Evolutionary conservation across 2,329 filamentous ascomycete genomes (phyloP).

Genomic region (Stachybotrys chlorohalonatus): DNA sequence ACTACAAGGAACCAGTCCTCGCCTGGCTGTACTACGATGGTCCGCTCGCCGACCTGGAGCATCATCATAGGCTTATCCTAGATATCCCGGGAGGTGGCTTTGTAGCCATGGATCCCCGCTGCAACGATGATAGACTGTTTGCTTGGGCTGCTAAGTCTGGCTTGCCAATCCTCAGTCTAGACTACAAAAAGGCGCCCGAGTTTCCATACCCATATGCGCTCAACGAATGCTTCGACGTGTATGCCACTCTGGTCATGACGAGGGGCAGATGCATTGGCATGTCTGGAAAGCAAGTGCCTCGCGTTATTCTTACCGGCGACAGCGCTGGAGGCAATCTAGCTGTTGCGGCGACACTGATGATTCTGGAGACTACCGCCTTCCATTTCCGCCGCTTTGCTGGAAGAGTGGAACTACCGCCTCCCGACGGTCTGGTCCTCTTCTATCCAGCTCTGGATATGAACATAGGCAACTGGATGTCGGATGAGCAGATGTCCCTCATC

Average conservation of each 20-base stretch:
- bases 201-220: conserved; percentile 38
- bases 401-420: conserved; percentile 54
- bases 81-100: conserved; percentile 94
- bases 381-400: conserved; percentile 18
- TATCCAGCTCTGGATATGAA: conserved; percentile 95
- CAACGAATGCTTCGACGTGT: conserved; percentile 41
- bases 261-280: conserved; percentile 34
- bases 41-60: conserved; percentile 64
- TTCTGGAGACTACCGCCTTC: conserved; percentile 62
- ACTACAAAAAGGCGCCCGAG: conserved; percentile 58
- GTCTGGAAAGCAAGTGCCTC: conserved; percentile 26
- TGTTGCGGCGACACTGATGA: conserved; percentile 74
- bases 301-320: conserved; percentile 36
- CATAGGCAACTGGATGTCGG: conserved; percentile 98
- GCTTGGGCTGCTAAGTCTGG: conserved; percentile 86
- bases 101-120: conserved; percentile 92
- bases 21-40: conserved; percentile 96
- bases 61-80: conserved; percentile 69
- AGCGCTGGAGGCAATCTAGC: conserved; percentile 41
- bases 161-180: conserved; percentile 79
- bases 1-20: conserved; percentile 73
- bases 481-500: conserved; percentile 93
- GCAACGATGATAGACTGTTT: conserved; percentile 87
- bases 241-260: conserved; percentile 26
- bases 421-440: conserved; percentile 73